Conservation (phyloP, 2,329 filamentous ascomycete genomes). For the Fusarium denticulatum region DNA sequence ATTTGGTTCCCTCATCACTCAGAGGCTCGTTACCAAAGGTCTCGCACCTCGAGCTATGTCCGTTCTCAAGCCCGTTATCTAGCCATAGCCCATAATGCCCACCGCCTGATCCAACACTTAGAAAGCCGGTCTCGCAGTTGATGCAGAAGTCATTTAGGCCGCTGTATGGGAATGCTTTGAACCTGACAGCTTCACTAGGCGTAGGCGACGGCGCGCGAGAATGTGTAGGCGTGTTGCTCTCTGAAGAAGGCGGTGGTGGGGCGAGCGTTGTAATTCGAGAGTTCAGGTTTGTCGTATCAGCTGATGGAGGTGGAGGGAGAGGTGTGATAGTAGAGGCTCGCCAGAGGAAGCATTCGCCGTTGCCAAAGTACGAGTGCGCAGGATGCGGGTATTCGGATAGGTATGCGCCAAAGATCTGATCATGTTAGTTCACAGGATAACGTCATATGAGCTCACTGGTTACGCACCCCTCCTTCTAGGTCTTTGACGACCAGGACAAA, state of each 20-base stretch:
- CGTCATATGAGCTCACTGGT: slow-evolving; percentile 17
- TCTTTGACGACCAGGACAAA: slow-evolving; percentile 92
- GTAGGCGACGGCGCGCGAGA: slow-evolving; percentile 50
- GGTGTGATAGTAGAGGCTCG: slow-evolving; percentile 68
- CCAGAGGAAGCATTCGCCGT: slow-evolving; percentile 88
- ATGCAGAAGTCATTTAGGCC: slow-evolving; percentile 98
- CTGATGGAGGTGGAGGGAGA: slow-evolving; percentile 61
- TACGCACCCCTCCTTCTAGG: slow-evolving; percentile 74
- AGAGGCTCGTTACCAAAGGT: slow-evolving; percentile 96
- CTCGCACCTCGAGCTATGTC: slow-evolving; percentile 83
- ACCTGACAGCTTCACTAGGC: slow-evolving; percentile 81
- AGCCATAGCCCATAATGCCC: slow-evolving; percentile 95
- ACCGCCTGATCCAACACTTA: slow-evolving; percentile 88
- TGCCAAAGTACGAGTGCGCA: slow-evolving; percentile 87
- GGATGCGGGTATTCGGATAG: slow-evolving; percentile 89
- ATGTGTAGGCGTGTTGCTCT: slow-evolving; percentile 38
- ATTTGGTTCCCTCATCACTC: slow-evolving; percentile 92
- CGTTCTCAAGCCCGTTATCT: slow-evolving; percentile 83
- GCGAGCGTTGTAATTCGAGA: slow-evolving; percentile 53
- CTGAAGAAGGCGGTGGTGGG: slow-evolving; percentile 43
- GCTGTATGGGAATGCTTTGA: slow-evolving; percentile 97
- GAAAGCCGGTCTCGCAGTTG: slow-evolving; percentile 84
- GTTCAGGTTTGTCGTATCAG: slow-evolving; percentile 59
- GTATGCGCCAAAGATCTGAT: slow-evolving; percentile 87
- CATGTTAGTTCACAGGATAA: slow-evolving; percentile 13